Base-by-base conservation (phyloP, 768 basidiomycete species). In the Mycena indigotica region DNA sequence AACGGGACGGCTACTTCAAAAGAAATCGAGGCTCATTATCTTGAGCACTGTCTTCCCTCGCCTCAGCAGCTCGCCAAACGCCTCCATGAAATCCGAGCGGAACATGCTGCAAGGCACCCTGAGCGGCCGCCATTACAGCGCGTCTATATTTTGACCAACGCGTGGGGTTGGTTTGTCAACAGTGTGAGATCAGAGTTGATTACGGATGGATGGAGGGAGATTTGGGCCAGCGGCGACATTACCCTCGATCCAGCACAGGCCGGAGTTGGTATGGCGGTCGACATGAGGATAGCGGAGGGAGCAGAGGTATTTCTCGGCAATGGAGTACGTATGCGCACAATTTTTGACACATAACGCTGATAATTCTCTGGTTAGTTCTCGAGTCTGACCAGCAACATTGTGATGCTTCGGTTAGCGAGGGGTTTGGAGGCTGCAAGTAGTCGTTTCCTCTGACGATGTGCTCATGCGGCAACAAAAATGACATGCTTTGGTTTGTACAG, bases 71-170 rank as follows among this genome's bases (percentile, higher is more conserved):
- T 84, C 50, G 80, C 81, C 3, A 61, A 60, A 8, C 61, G 76
- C 2, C 64, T 84, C 15, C 68, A 64, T 12, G 65, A 61, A 1
- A 64, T 84, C 1, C 63, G 79, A 17, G 56, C 29, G 4, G 74
- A 77, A 30, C 67, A 74, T 49, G 61, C 65, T 19, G 56, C 25
- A 29, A 69, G 71, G 26, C 60, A 70, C 26, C 67, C 66, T 3
- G 62, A 57, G 5, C 56, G 28, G 6, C 28, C 52, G 26, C 57
- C 58, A 35, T 57, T 64, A 6, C 28, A 41, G 30, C 57, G 75
- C n/a, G 76, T 83, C 50, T 81, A 77, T 46, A 68, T 85, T 1
- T 68, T 86, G 29, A 81, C 83, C 16, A 84, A 85, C 54, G 83
- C 73, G 12, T 77, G 79, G 76, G 67, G 74, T 2, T 76, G 72